phyloP scores from a whole-genome alignment of 345 rosid species.

The Conringia planisiliqua region DNA sequence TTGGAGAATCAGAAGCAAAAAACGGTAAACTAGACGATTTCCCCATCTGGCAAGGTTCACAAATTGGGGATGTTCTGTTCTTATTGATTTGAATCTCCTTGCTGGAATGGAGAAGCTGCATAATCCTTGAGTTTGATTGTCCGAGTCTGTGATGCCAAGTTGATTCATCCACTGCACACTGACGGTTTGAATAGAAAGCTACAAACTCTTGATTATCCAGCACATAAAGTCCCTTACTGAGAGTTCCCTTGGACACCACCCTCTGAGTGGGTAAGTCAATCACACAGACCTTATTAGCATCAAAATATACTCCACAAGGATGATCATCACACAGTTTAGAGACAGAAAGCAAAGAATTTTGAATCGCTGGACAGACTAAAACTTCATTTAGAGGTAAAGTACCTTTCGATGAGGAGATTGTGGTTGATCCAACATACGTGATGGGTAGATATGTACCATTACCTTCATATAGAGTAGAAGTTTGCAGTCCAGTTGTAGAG shows the following conservation, averaged over 20 bases:
- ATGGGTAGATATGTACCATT: no score
- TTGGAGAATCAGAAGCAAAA: background rate
- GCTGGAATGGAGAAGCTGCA: background rate
- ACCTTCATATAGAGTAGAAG: no score
- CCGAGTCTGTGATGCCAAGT: background rate
- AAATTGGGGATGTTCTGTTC: background rate
- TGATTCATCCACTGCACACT: background rate
- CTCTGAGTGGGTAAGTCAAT: background rate
- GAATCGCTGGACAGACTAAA: background rate
- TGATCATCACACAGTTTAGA: background rate
- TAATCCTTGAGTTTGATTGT: background rate
- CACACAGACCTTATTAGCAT: background rate
- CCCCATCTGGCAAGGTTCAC: background rate
- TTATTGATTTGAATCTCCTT: background rate
- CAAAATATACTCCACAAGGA: background rate
- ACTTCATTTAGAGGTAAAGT: background rate
- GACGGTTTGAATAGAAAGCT: background rate
- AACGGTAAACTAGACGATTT: background rate
- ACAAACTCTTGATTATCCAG: background rate
- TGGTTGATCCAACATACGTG: no score
- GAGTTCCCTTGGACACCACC: background rate
- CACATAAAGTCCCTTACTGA: background rate
- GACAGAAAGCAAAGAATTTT: background rate
- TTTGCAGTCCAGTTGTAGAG: no score
- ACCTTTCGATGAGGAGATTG: no score